A percentile compares a stretch with the other conserved stretches of the same genome.
Evolutionary conservation across 2,329 filamentous ascomycete genomes (phyloP).

Genomic region (Xylariales sp.): DNA sequence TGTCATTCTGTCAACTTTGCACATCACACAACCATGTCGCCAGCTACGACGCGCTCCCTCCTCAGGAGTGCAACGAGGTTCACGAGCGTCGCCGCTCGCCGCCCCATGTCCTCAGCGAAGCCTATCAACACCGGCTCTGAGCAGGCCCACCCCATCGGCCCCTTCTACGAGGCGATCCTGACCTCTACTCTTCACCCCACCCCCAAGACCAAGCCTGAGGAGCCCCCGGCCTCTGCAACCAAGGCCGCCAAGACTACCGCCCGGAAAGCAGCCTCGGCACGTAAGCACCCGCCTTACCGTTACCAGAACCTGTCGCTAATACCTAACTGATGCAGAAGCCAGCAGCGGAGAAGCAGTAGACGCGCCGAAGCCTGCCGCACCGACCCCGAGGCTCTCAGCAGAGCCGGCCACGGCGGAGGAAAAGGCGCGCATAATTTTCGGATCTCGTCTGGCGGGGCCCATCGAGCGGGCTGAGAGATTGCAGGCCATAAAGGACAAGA

Average conservation of each 20-base stretch:
- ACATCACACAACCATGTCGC: constrained; percentile 2
- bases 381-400: constrained; percentile 21
- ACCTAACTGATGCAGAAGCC: no score
- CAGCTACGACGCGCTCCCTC: constrained; percentile 2
- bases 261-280: constrained; percentile 17
- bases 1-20: background rate
- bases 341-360: no score
- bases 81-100: constrained; percentile 11
- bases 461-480: constrained; percentile 61
- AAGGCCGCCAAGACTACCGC: constrained; percentile 20
- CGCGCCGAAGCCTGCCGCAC: constrained; percentile 4
- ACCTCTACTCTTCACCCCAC: constrained; percentile 38
- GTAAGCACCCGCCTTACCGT: no score
- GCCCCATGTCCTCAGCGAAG: constrained; percentile 18
- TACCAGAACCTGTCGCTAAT: no score
- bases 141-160: constrained; percentile 48
- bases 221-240: constrained; percentile 35
- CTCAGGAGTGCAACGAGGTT: constrained; percentile 2
- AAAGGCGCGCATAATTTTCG: constrained; percentile 70
- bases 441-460: constrained; percentile 71
- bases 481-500: constrained; percentile 52
- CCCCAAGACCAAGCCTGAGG: constrained; percentile 36
- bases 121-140: constrained; percentile 17
- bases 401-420: constrained; percentile 45
- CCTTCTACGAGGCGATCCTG: constrained; percentile 57